Evolutionary conservation across 768 basidiomycete genomes (phyloP), one percentile per base, ranked within the genome.

Genomic region (Rhodotorula sphaerocarpa): DNA sequence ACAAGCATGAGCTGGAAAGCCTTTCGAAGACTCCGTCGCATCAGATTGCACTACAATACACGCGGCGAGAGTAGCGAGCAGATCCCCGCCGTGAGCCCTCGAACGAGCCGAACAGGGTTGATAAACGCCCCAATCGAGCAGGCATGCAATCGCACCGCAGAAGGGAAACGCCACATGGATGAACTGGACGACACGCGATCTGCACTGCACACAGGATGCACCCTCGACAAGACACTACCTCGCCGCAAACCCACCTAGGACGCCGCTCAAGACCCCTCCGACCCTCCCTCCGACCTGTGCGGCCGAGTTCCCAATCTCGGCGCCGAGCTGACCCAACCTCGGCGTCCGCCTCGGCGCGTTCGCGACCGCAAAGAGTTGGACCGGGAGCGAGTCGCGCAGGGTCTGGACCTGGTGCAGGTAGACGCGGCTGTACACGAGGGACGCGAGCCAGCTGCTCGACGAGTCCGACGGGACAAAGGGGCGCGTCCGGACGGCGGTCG

Each of bases 361-460:
- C 11, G 62, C 62, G 7, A 68, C 52, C 2, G 42, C 67, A 36
- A 68, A 68, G 28, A 68, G 44, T 39, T 61, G 59, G 1, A 68
- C 67, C 14, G 53, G 43, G 16, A 54, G n/a, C 10, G 46, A 34
- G 7, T 64, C 67, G 46, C 63, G 42, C 30, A 64, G 12, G 25
- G 20, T 45, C 7, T 61, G 47, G 21, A 68, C 50, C 16, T 36
- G 43, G 21, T 36, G 9, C 28, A 68, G 50, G 36, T 92, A 99
- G 25, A 93, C 82, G 73, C 92, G 89, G 44, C 95, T 92, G 91
- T 93, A 99, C 27, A 92, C 84, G 56, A 96, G 77, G 1, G 88
- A 90, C 7, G 90, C 88, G 42, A 93, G 79, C 93, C 95, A 96
- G 28, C 43, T 36, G 48, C 46, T 47, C 50, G 55, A 46, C 46